A percentile compares a stretch with the other conserved stretches of the same genome.
These are phyloP conservation scores for Bretschneidera sinensis DNA, from an alignment of 345 rosid species.

Conservation along the genomic window DNA sequence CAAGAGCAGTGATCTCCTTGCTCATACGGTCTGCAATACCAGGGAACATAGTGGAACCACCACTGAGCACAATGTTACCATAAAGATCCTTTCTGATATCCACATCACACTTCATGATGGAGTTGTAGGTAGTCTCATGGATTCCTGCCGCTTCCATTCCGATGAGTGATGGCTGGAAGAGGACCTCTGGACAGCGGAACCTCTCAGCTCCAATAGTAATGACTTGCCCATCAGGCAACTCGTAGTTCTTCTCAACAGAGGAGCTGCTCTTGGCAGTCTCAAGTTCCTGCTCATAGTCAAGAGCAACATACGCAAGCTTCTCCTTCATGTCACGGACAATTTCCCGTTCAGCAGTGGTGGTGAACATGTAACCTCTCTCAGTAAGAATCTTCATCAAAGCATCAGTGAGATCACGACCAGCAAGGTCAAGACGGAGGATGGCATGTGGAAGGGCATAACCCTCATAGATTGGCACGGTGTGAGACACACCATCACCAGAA, in stretches of 20 bases:
- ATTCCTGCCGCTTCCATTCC: constrained; percentile 75
- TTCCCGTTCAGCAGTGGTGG: constrained; percentile 82
- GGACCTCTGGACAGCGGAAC: constrained; percentile 61
- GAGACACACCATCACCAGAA: constrained; percentile 60
- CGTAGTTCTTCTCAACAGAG: constrained; percentile 63
- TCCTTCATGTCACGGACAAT: constrained; percentile 90
- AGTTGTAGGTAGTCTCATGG: constrained; percentile 66
- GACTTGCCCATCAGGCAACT: constrained; percentile 61
- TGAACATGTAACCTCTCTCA: constrained; percentile 46
- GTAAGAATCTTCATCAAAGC: constrained; percentile 61
- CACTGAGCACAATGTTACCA: constrained; percentile 72
- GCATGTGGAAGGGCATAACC: constrained; percentile 70
- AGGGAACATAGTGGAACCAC: constrained; percentile 71
- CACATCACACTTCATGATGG: constrained; percentile 60
- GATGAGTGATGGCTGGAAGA: constrained; percentile 63
- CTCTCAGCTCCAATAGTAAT: constrained; percentile 66
- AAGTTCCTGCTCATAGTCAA: constrained; percentile 60
- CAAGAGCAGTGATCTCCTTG: constrained; percentile 71
- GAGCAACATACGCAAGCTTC: constrained; percentile 57
- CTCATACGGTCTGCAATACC: constrained; percentile 79
- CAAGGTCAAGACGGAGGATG: constrained; percentile 60
- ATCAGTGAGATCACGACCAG: constrained; percentile 60
- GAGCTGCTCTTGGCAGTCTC: constrained; percentile 66
- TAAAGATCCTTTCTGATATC: constrained; percentile 48
- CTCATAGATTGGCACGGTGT: constrained; percentile 60